Evolutionary conservation across 306 rosid species (phyloP), one percentile per base, ranked within the genome.

Genomic region (Morella rubra): DNA sequence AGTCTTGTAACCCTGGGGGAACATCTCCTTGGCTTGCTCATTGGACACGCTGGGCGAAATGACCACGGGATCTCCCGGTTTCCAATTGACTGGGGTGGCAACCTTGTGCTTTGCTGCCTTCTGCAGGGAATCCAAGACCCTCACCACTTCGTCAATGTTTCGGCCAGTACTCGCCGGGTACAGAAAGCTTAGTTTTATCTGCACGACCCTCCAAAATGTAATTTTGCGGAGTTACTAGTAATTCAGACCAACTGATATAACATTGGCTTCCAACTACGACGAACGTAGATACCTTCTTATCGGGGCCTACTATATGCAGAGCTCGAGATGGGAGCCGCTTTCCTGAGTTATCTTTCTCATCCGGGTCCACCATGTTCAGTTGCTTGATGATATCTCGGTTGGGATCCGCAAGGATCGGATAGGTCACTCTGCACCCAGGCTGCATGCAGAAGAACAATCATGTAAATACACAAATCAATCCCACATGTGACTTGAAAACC

Each of bases 331-430:
- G 95, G 32, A 94, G 58, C 0, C 4, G 65, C 32, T 72, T 80
- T 0, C 97, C 93, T 0, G 55, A 70, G 0, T 84, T 73, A 73
- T 90, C 95, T 77, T 79, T 90, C 86, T 84, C 89, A 50, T 90
- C 89, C 7, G 96, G 95, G 52, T 94, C 98, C 24, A 89, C 89
- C 97, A 92, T 92, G 89, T 94, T 94, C 27, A 94, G 91, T 78
- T 84, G 83, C 81, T 87, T 87, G 59, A 94, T 90, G 74, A 94
- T 79, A 76, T 90, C 90, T 79, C 97, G 20, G 3, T 68, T 83
- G 0, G 92, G 84, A 81, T 92, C 91, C 4, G 89, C 82, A 4
- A 94, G 80, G 42, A 94, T 94, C 18, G 95, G 95, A 71, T 80
- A 90, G 8, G 80, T 74, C 86, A 94, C 98, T 73, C 86, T 90